A percentile compares a stretch with the other conserved stretches of the same genome.
Evolutionary conservation across 345 rosid genomes (phyloP).

Genomic region (Microthlaspi erraticum): DNA sequence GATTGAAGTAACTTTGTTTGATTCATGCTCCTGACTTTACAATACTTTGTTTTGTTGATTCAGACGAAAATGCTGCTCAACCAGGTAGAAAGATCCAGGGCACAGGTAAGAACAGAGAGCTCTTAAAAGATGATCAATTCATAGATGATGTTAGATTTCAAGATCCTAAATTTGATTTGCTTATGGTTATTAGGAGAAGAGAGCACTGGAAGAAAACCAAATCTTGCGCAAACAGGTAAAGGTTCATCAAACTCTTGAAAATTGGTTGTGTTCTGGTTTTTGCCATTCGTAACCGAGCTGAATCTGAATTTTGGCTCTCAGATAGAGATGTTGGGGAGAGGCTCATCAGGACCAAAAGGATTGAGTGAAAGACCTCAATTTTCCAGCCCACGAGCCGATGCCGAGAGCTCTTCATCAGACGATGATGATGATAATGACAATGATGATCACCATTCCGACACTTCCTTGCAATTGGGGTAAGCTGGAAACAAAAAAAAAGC

Average conservation of each 20-base stretch:
- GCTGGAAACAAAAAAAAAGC: conserved; percentile 10
- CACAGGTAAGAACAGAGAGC: conserved; percentile 32
- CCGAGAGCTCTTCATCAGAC: conserved; percentile 42
- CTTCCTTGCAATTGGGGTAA: conserved; percentile 51
- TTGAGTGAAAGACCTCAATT: conserved; percentile 26
- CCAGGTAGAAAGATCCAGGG: conserved; percentile 41
- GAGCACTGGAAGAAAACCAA: conserved; percentile 46
- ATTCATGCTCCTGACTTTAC: conserved; percentile 8
- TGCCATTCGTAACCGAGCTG: neutral
- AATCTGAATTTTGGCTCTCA: neutral
- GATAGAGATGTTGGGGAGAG: conserved; percentile 44
- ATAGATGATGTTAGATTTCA: conserved; percentile 4
- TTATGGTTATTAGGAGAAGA: conserved; percentile 29
- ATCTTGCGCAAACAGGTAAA: conserved; percentile 43
- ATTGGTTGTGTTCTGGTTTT: conserved; percentile 1
- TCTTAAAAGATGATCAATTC: neutral
- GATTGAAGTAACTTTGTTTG: neutral
- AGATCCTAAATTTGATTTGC: conserved; percentile 7
- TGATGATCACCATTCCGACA: conserved; percentile 39
- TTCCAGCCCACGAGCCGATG: conserved; percentile 33
- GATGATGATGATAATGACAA: conserved; percentile 34
- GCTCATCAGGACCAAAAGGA: conserved; percentile 23
- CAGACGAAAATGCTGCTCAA: conserved; percentile 39
- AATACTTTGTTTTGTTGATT: conserved; percentile 19
- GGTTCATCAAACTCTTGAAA: neutral